Conservation (phyloP, 2,329 filamentous ascomycete genomes). For the Penicillium oxalicum region DNA sequence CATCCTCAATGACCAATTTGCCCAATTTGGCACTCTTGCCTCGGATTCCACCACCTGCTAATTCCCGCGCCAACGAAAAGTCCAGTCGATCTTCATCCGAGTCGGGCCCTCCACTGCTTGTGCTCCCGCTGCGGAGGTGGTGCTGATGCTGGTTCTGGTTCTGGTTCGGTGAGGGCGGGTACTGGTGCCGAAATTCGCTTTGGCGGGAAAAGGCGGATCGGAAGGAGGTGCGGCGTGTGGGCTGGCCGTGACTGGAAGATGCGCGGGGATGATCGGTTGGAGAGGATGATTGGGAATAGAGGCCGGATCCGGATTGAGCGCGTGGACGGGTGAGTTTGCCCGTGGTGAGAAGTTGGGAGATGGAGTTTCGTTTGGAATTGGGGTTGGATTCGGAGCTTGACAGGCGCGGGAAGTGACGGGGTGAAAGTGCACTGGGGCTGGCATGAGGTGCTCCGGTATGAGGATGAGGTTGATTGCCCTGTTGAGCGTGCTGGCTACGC, state of each 20-base stretch:
- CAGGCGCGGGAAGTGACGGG: slow-evolving; percentile 6
- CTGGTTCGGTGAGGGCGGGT: slow-evolving; percentile 25
- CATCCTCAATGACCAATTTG: slow-evolving; percentile 82
- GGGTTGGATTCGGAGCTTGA: slow-evolving; percentile 8
- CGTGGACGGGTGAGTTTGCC: slow-evolving; percentile 24
- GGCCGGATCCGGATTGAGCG: slow-evolving; percentile 22
- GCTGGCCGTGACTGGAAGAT: slow-evolving; percentile 27
- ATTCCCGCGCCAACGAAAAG: slow-evolving; percentile 71
- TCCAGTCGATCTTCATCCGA: slow-evolving; percentile 52
- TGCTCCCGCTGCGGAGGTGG: slow-evolving; percentile 13
- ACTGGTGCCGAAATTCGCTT: slow-evolving; percentile 8
- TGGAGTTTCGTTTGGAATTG: slow-evolving; percentile 26
- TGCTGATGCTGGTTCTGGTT: background rate
- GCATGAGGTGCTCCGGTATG: background rate
- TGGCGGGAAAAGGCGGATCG: slow-evolving; percentile 15
- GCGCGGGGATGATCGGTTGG: slow-evolving; percentile 11
- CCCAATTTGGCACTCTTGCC: slow-evolving; percentile 88
- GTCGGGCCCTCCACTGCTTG: slow-evolving; percentile 17
- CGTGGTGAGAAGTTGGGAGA: slow-evolving; percentile 30
- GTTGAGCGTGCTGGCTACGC: slow-evolving; percentile 13
- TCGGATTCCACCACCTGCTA: slow-evolving; percentile 76
- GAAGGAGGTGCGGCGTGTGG: slow-evolving; percentile 25
- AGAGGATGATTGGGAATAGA: slow-evolving; percentile 13
- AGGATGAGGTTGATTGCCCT: slow-evolving; percentile 4
- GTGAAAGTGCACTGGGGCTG: slow-evolving; percentile 3